A percentile compares a stretch with the other conserved stretches of the same genome.
phyloP scores from a whole-genome alignment of 2,329 filamentous ascomycete genomes.

The Scleromitrula shiraiana region DNA sequence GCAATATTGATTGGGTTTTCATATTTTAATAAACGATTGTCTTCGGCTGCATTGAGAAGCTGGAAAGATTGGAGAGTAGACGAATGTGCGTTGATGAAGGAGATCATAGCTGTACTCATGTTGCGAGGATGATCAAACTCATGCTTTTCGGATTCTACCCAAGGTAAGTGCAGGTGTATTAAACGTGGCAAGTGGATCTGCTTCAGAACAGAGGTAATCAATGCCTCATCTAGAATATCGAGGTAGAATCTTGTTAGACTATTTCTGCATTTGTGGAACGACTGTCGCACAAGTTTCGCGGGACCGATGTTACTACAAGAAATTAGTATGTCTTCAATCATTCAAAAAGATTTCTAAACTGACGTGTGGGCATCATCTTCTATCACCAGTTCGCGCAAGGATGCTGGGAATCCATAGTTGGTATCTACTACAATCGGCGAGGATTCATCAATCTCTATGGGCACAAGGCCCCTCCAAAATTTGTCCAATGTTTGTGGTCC shows the following conservation, averaged over 20 bases:
- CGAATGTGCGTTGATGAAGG: conserved; percentile 6
- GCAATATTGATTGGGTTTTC: conserved; percentile 8
- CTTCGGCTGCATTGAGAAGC: conserved; percentile 9
- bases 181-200: conserved; percentile 3
- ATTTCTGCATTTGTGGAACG: conserved; percentile 4
- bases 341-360: not conserved
- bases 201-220: not conserved
- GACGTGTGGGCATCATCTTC: conserved; percentile 10
- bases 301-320: conserved; percentile 1
- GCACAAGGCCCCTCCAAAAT: conserved; percentile 5
- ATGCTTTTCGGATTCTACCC: conserved; percentile 8
- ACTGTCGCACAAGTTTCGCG: conserved; percentile 5
- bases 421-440: conserved; percentile 2
- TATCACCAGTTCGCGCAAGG: conserved; percentile 7
- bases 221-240: conserved; percentile 6
- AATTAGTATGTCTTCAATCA: not conserved
- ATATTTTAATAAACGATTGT: conserved; percentile 7
- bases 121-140: conserved; percentile 12
- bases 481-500: conserved; percentile 4
- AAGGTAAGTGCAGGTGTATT: conserved; percentile 7
- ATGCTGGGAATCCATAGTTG: conserved; percentile 5
- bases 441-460: conserved; percentile 3
- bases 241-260: conserved; percentile 7
- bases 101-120: conserved; percentile 15
- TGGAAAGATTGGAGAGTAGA: conserved; percentile 12